Percentiles rank a stretch among this genome's conserved stretches.
These are phyloP conservation scores for Hymenoscyphus salicellus DNA, from an alignment of 2,329 filamentous ascomycete species.

Conservation along the genomic window DNA sequence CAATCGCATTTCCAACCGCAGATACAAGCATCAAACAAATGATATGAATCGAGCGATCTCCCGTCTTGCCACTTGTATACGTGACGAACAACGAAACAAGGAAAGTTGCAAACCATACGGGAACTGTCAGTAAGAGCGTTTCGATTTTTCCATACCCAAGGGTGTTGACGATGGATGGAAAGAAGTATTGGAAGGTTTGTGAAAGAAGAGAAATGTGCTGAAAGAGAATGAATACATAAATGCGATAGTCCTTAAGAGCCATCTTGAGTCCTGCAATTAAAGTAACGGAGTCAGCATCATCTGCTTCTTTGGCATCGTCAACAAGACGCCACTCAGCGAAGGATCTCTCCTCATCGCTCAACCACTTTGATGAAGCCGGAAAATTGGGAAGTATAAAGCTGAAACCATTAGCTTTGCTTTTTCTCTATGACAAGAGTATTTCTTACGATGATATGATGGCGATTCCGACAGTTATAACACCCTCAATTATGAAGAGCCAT, in stretches of 20 bases:
- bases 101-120: conserved; percentile 57
- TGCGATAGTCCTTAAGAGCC: conserved; percentile 47
- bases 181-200: conserved; percentile 63
- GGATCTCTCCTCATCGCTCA: conserved; percentile 49
- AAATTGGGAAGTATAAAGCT: conserved; percentile 50
- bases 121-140: conserved; percentile 56
- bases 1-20: conserved; percentile 54
- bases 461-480: conserved; percentile 42
- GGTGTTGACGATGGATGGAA: conserved; percentile 61
- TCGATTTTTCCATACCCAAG: conserved; percentile 54
- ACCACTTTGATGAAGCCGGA: conserved; percentile 51
- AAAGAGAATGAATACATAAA: conserved; percentile 52
- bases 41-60: conserved; percentile 57
- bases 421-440: neutral
- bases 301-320: conserved; percentile 47
- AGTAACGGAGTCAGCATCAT: conserved; percentile 40
- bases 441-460: conserved; percentile 27
- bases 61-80: conserved; percentile 51
- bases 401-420: neutral
- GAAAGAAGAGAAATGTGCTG: conserved; percentile 52
- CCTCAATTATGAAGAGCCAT: conserved; percentile 51
- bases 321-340: conserved; percentile 53
- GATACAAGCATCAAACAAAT: conserved; percentile 51
- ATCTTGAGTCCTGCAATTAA: conserved; percentile 47
- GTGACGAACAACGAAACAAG: conserved; percentile 53